Evolutionary conservation across 176 grass and related monocot species (phyloP).

Genomic region (Avena eriantha): DNA sequence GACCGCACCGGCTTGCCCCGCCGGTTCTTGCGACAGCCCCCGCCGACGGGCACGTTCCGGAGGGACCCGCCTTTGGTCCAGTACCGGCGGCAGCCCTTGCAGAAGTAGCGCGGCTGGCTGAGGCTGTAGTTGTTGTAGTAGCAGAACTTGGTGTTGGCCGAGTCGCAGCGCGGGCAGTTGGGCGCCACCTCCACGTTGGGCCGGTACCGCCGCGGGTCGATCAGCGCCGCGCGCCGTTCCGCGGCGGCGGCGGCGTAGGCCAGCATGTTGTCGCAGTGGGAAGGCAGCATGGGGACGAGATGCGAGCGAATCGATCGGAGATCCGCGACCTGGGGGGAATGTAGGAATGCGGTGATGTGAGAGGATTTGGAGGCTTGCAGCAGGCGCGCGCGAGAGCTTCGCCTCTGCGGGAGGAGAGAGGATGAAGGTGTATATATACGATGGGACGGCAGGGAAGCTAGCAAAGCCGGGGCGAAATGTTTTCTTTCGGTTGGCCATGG

Average conservation of each 20-base stretch:
- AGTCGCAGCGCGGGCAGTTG: slow-evolving; percentile 84
- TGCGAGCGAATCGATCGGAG: background rate
- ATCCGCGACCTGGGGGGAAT: background rate
- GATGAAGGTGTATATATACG: slow-evolving; percentile 36
- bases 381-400: slow-evolving; percentile 36
- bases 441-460: background rate
- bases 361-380: slow-evolving; percentile 6
- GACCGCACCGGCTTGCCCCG: slow-evolving; percentile 51
- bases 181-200: slow-evolving; percentile 73
- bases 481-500: slow-evolving; percentile 29
- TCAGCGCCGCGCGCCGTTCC: slow-evolving; percentile 35
- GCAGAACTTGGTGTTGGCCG: slow-evolving; percentile 95
- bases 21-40: slow-evolving; percentile 82
- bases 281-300: slow-evolving; percentile 53
- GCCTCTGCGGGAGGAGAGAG: background rate
- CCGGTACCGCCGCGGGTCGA: slow-evolving; percentile 68
- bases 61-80: slow-evolving; percentile 94
- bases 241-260: slow-evolving; percentile 45
- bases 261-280: slow-evolving; percentile 51
- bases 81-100: slow-evolving; percentile 88
- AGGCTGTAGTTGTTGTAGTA: slow-evolving; percentile 99
- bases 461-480: slow-evolving; percentile 17
- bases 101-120: slow-evolving; percentile 90
- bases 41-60: slow-evolving; percentile 85
- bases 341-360: slow-evolving; percentile 3